Evolutionary conservation across 495 filamentous ascomycete species (phyloP).

Genomic region (Neurospora sp.): DNA sequence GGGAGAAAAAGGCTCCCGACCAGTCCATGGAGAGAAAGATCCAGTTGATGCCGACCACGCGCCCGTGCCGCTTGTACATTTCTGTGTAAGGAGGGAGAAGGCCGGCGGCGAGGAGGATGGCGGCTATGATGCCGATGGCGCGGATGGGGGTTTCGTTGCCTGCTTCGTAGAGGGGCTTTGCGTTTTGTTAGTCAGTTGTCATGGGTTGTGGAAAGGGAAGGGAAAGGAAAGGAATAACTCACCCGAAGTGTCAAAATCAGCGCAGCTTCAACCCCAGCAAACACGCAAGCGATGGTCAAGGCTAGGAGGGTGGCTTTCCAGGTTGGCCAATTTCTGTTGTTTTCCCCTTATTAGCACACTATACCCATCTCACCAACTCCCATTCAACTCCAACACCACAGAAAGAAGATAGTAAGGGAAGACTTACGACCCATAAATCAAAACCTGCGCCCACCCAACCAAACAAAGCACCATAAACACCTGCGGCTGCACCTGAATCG

Average conservation of each 20-base stretch:
- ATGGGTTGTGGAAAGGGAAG: too few relatives aligned
- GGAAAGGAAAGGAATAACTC: conserved; percentile 1
- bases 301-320: conserved; percentile 41
- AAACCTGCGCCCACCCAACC: conserved; percentile 55
- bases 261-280: conserved; percentile 49
- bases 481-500: conserved; percentile 66
- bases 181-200: too few relatives aligned
- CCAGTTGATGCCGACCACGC: conserved; percentile 61
- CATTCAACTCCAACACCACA: too few relatives aligned
- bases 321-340: conserved; percentile 36
- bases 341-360: too few relatives aligned
- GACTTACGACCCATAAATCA: conserved; percentile 52
- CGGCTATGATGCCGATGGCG: conserved; percentile 52
- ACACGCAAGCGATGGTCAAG: conserved; percentile 29
- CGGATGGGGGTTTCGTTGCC: conserved; percentile 44
- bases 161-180: conserved; percentile 39
- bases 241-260: conserved; percentile 56
- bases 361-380: too few relatives aligned
- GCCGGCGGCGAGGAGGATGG: conserved; percentile 63
- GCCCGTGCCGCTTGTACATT: conserved; percentile 57
- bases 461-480: conserved; percentile 55
- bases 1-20: conserved; percentile 62
- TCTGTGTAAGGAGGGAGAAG: conserved; percentile 64
- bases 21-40: conserved; percentile 62
- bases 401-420: neutral